Percentiles rank a stretch among this genome's conserved stretches.
These are phyloP conservation scores for Xerocomus nothofagi DNA, from an alignment of 1,284 basidiomycete species.

Conservation along the genomic window DNA sequence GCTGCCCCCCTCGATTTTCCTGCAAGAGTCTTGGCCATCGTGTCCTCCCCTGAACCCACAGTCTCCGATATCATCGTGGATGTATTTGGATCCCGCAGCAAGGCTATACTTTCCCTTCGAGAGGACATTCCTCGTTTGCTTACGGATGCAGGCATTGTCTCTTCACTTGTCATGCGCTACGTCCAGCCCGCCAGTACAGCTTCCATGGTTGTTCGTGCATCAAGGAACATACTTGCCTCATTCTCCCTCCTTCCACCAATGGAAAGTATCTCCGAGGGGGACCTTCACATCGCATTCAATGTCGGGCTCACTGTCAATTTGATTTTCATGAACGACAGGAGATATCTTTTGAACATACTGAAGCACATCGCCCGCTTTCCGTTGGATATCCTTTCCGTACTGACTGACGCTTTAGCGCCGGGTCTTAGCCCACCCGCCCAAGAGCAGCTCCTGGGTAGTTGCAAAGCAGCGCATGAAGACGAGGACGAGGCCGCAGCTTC, in stretches of 20 bases:
- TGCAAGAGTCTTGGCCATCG: constrained; percentile 49
- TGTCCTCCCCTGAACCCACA: constrained; percentile 38
- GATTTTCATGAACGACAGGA: constrained; percentile 32
- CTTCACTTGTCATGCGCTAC: constrained; percentile 21
- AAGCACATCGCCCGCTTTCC: constrained; percentile 33
- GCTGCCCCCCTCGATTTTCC: constrained; percentile 60
- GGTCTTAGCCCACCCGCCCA: constrained; percentile 23
- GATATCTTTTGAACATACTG: constrained; percentile 32
- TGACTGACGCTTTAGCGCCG: constrained; percentile 30
- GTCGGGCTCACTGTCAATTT: constrained; percentile 33
- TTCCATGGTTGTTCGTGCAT: constrained; percentile 44
- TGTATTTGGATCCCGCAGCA: constrained; percentile 41
- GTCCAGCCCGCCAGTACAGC: constrained; percentile 36
- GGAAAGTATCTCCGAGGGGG: constrained; percentile 25
- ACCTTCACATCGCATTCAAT: constrained; percentile 35
- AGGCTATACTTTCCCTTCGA: constrained; percentile 36
- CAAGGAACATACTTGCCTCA: constrained; percentile 41
- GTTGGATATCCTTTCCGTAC: constrained; percentile 31
- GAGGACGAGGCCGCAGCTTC: constrained; percentile 35
- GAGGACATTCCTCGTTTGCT: constrained; percentile 37
- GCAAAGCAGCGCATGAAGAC: constrained; percentile 30
- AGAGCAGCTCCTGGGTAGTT: constrained; percentile 25
- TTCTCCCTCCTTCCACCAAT: constrained; percentile 22
- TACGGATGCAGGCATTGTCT: constrained; percentile 28
- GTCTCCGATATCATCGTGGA: constrained; percentile 47